Evolutionary conservation across 176 grass and related monocot genomes (phyloP), one percentile per base, ranked within the genome.

Genomic region (Miscanthus lutarioriparius): DNA sequence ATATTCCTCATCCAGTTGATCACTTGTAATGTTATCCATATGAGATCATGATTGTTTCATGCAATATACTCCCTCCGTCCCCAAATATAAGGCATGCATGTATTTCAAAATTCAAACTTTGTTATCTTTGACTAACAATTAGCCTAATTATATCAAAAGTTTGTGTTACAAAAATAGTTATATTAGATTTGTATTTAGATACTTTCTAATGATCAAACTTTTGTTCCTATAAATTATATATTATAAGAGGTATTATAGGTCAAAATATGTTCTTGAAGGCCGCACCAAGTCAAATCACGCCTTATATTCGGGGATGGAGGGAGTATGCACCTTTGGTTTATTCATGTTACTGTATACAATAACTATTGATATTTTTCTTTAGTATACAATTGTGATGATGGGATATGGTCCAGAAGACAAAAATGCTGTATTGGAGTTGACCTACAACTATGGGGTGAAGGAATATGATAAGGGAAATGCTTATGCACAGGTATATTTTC

Each of bases 321-420:
- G 28, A 30, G 33, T 35, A 28, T 33, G 11, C 22, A 25, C 65
- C 10, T 43, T 82, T 82, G 23, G 22, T 73, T 17, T 59, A 41
- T 82, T 90, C 22, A 61, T 8, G 1, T 36, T 7, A 71, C 59
- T 65, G 27, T 75, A 65, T 58, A 79, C 56, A 41, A 8, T 54
- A 86, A 53, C 48, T 38, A 30, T 3, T 75, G 26, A 70, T 41
- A 1, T 2, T 70, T 80, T 87, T 43, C 67, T 72, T 81, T 75
- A 99, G 96, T 96, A 94, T 83, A 94, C 93, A 12, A 80, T 94
- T 87, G 96, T 90, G 16, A 96, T 99, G 93, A 94, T 99, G 93
- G 96, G 93, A 94, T 99, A 99, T 89, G 93, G 96, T 27, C 91
- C 96, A 79, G 96, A 99, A 89, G 96, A 99, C 71, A 96, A 99